phyloP scores from a whole-genome alignment of 2,329 filamentous ascomycete species.

The Aspergillus spinulosporus region DNA sequence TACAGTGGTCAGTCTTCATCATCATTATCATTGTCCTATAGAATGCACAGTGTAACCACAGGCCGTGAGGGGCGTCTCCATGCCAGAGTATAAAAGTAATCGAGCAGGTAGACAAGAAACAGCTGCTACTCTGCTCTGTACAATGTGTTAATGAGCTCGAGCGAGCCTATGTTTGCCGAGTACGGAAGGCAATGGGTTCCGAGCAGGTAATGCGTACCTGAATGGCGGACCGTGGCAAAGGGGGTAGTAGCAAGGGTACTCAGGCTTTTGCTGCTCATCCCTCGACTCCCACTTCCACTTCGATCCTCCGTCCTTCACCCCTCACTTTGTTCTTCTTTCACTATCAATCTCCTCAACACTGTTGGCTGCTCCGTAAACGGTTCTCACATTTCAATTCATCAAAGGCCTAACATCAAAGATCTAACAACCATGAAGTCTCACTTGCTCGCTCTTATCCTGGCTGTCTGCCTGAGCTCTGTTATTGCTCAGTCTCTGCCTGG shows the following conservation, averaged over 20 bases:
- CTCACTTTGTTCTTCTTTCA: not conserved
- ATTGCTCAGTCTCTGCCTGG: conserved; percentile 47
- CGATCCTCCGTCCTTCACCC: not conserved
- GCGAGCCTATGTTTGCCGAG: not conserved
- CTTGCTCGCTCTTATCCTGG: conserved; percentile 53
- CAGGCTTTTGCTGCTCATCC: no score
- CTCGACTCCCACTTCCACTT: not conserved
- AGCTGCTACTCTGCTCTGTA: not conserved
- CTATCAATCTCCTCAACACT: not conserved
- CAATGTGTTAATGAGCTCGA: not conserved
- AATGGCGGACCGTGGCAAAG: not conserved
- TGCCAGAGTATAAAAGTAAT: not conserved
- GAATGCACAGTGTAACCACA: not conserved
- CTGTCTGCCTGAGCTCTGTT: conserved; percentile 53
- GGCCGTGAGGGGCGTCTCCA: not conserved
- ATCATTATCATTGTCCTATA: not conserved
- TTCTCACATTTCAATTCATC: not conserved
- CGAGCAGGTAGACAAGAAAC: not conserved
- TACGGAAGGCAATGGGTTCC: not conserved
- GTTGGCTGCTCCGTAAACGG: not conserved
- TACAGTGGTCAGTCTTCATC: no score
- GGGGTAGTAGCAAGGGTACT: not conserved
- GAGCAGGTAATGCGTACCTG: not conserved
- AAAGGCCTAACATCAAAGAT: not conserved
- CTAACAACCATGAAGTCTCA: conserved; percentile 51